Conservation (phyloP, 306 rosid genomes). For the Citrullus amarus region DNA sequence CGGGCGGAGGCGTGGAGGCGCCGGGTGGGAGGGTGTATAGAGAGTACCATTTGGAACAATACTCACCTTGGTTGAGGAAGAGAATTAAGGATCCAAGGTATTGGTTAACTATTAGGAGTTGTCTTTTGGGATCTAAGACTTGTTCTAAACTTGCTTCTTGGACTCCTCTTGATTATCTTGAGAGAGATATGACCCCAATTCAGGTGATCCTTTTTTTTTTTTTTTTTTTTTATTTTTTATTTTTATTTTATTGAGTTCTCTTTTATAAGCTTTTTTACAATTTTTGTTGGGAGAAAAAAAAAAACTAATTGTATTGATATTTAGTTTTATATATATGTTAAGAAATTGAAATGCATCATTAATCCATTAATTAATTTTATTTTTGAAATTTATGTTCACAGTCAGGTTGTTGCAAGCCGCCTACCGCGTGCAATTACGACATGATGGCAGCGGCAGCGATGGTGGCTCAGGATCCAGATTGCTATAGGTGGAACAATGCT, state of each 20-base stretch:
- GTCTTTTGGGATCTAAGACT: constrained; percentile 69
- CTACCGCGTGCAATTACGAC: constrained; percentile 60
- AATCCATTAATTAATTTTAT: no score
- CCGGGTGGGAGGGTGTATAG: constrained; percentile 68
- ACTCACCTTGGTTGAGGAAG: constrained; percentile 73
- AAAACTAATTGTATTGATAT: no score
- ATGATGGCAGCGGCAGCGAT: constrained; percentile 12
- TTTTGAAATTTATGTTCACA: constrained; percentile 10
- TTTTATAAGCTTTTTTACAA: no score
- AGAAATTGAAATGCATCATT: no score
- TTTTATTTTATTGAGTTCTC: no score
- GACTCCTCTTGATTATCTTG: constrained; percentile 77
- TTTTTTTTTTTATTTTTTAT: no score
- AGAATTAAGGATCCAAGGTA: constrained; percentile 54
- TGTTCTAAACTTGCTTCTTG: constrained; percentile 52
- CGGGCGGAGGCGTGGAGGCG: constrained; percentile 62
- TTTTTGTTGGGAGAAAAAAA: no score
- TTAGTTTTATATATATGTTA: no score
- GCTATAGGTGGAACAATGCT: constrained; percentile 74
- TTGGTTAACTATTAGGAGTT: constrained; percentile 59
- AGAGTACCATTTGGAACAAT: constrained; percentile 56
- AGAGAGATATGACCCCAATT: constrained; percentile 70
- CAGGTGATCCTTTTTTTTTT: constrained; percentile 34
- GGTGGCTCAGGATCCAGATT: constrained; percentile 56
- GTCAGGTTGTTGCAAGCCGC: constrained; percentile 97